Evolutionary conservation across 371 early-diverging fungal genomes (phyloP), one percentile per base, ranked within the genome.

Genomic region (Mucor piriformis): DNA sequence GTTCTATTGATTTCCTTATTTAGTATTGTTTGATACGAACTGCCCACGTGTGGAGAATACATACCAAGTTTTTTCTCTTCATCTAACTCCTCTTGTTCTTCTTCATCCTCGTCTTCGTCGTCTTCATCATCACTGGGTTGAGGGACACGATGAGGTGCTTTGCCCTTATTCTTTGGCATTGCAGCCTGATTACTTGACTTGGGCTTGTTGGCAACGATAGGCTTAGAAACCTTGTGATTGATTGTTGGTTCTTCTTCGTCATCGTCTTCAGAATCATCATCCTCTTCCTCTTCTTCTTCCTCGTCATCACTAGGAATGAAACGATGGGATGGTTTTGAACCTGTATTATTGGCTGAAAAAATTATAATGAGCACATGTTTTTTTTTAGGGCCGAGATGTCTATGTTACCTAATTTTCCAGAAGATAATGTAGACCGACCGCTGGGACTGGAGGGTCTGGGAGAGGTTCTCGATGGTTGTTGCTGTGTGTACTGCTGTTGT

Each of bases 221-320:
- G 44, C 38, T 47, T 59, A 35, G 42, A 32, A 7, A 32, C n/a
- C 21, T 32, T 25, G 25, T 34, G 50, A 50, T 29, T 15, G 4
- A 13, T 44, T 34, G 32, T 35, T 29, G 20, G 27, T n/a, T 13
- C 11, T 18, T 62, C 42, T 16, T 50, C 20, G 6, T 40, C 40
- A 6, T 40, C 40, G 3, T 62, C 25, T 0, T 59, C 65, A 2
- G 34, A n/a, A 0, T 34, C 55, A 12, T 48, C 46, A 0, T 51
- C 59, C 4, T 65, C 65, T 6, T 61, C 60, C 4, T 57, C 64
- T 0, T 60, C 63, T 5, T 71, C 67, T 0, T 59, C 59, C 55
- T 73, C 73, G 57, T 73, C 73, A 34, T 73, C 73, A 42, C 73
- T 71, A 7, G 72, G 72, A 34, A 63, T 54, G 53, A 53, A 61